A percentile compares a stretch with the other conserved stretches of the same genome.
These are phyloP conservation scores for Elongisporangium undulatum DNA, from an alignment of 352 stramenopile species.

Conservation along the genomic window DNA sequence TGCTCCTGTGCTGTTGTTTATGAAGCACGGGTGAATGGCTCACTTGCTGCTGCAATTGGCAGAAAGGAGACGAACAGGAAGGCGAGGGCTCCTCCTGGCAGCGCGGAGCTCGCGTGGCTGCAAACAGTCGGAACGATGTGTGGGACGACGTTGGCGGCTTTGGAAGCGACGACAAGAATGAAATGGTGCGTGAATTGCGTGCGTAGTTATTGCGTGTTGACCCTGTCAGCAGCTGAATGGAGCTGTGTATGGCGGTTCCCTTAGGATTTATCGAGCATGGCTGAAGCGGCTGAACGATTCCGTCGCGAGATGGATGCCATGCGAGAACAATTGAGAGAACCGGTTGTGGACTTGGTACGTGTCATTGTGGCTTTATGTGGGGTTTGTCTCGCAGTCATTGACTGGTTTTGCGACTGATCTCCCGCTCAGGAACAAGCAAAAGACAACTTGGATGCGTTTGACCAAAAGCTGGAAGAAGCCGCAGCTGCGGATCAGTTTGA, in stretches of 20 bases:
- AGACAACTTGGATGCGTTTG: slow-evolving; percentile 67
- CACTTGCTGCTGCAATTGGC: background rate
- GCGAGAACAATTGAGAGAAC: slow-evolving; percentile 43
- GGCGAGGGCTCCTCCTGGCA: slow-evolving; percentile 56
- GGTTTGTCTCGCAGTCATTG: background rate
- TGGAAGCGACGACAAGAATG: slow-evolving; percentile 34
- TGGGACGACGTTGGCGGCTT: slow-evolving; percentile 75
- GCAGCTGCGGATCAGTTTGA: slow-evolving; percentile 77
- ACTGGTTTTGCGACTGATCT: slow-evolving; percentile 8
- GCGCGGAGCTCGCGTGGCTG: slow-evolving; percentile 35
- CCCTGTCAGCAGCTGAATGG: background rate
- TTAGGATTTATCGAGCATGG: slow-evolving; percentile 80
- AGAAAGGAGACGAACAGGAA: slow-evolving; percentile 24
- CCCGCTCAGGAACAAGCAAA: slow-evolving; percentile 30
- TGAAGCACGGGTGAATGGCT: background rate
- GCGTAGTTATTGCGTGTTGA: slow-evolving; percentile 9
- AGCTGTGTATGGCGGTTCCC: background rate
- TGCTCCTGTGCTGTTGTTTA: background rate
- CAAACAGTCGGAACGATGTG: slow-evolving; percentile 44
- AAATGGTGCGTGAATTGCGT: slow-evolving; percentile 40
- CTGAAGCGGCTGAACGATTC: slow-evolving; percentile 75
- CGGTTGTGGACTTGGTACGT: slow-evolving; percentile 27
- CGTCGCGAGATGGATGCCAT: slow-evolving; percentile 84
- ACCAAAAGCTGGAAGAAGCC: slow-evolving; percentile 75
- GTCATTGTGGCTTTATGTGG: background rate